Conservation (phyloP, 1,284 basidiomycete genomes). For the Rhodotorula sp. region DNA sequence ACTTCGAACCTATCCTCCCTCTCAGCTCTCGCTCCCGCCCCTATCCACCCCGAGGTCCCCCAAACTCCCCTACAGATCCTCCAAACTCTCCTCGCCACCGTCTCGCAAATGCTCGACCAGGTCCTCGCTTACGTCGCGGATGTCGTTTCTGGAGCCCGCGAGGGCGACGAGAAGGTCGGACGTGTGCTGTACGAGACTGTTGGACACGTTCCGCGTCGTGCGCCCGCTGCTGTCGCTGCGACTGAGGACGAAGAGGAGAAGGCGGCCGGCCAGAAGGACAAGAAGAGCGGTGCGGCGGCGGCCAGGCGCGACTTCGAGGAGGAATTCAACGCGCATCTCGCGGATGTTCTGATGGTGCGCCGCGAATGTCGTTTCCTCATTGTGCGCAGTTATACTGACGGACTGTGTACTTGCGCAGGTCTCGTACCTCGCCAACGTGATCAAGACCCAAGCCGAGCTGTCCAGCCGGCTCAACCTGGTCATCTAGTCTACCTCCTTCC, state of each 20-base stretch:
- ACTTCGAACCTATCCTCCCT: slow-evolving; percentile 49
- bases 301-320: slow-evolving; percentile 47
- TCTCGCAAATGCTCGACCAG: slow-evolving; percentile 63
- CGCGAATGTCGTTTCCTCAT: not conserved
- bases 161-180: slow-evolving; percentile 84
- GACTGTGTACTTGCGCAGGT: slow-evolving; percentile 55
- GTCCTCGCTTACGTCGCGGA: slow-evolving; percentile 82
- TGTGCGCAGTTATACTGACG: slow-evolving; percentile 44
- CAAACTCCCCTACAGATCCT: slow-evolving; percentile 52
- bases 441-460: slow-evolving; percentile 90
- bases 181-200: slow-evolving; percentile 90
- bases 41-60: slow-evolving; percentile 25
- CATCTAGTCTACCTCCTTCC: not conserved
- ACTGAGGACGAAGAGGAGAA: slow-evolving; percentile 22
- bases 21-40: slow-evolving; percentile 22
- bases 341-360: slow-evolving; percentile 57
- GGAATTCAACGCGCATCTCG: slow-evolving; percentile 65
- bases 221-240: not conserved
- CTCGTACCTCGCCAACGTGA: slow-evolving; percentile 72
- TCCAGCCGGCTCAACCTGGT: slow-evolving; percentile 71
- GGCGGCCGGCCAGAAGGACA: slow-evolving; percentile 16
- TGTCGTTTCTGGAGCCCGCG: slow-evolving; percentile 71
- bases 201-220: slow-evolving; percentile 49
- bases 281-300: slow-evolving; percentile 1
- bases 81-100: slow-evolving; percentile 42